Percentiles rank a stretch among this genome's conserved stretches.
Conservation (phyloP, 2,329 filamentous ascomycete species). For the Venturia nashicola region DNA sequence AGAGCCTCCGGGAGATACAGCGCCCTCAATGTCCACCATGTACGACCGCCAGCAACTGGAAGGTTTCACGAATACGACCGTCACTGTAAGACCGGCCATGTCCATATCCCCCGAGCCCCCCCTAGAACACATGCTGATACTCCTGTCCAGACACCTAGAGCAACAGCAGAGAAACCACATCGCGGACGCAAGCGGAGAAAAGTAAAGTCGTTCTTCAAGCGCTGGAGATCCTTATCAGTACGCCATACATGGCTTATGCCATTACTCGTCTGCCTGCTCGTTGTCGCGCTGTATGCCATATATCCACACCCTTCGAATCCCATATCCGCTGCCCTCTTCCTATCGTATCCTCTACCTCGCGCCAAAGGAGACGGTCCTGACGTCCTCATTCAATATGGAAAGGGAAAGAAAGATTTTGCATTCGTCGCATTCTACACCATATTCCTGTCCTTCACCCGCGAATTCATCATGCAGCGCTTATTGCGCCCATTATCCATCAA, state of each 20-base stretch:
- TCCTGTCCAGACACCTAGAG: not conserved
- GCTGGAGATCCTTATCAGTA: constrained; percentile 32
- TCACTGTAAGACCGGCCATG: not conserved
- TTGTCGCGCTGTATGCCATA: constrained; percentile 57
- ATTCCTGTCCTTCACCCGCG: constrained; percentile 82
- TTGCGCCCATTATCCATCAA: constrained; percentile 63
- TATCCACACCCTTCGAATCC: constrained; percentile 71
- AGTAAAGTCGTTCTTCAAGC: constrained; percentile 30
- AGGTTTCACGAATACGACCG: not conserved
- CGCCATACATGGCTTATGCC: constrained; percentile 55
- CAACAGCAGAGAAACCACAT: not conserved
- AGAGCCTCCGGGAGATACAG: not conserved
- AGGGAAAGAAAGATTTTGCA: constrained; percentile 74
- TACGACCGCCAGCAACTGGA: not conserved
- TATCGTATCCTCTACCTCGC: constrained; percentile 66
- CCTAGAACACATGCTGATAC: not conserved
- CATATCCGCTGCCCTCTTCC: constrained; percentile 70
- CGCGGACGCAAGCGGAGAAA: constrained; percentile 30
- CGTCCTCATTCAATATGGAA: constrained; percentile 58
- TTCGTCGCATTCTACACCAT: constrained; percentile 85
- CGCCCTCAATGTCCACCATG: not conserved
- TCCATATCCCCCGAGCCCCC: not conserved
- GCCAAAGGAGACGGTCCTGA: constrained; percentile 33
- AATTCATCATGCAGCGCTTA: constrained; percentile 89
- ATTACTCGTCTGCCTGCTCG: constrained; percentile 50